Evolutionary conservation across 176 grass and related monocot species (phyloP).

Genomic region (Oryza meridionalis): DNA sequence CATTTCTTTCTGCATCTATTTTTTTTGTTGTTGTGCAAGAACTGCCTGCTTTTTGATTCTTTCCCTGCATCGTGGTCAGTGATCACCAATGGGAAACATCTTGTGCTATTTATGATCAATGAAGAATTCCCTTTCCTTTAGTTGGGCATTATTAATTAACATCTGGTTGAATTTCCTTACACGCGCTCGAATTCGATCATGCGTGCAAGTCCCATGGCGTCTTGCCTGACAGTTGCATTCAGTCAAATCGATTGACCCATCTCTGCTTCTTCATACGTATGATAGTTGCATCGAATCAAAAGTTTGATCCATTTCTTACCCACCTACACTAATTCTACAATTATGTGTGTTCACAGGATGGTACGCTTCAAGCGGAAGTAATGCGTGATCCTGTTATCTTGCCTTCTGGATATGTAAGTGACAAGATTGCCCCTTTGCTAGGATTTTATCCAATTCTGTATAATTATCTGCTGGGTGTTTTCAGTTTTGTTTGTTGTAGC

Average conservation of each 20-base stretch:
- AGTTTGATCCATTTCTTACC: not conserved
- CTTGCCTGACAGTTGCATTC: conserved; percentile 14
- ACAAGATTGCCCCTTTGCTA: not conserved
- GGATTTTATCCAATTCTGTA: too few species aligned
- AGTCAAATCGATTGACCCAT: conserved; percentile 2
- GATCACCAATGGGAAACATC: not conserved
- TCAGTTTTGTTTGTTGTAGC: conserved; percentile 9
- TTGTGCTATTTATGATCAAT: not conserved
- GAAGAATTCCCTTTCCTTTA: not conserved
- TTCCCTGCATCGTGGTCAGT: conserved; percentile 12
- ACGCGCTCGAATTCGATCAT: not conserved
- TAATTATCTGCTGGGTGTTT: not conserved
- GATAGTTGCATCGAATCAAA: conserved; percentile 18
- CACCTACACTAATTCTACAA: conserved; percentile 19
- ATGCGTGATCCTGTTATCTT: conserved; percentile 50
- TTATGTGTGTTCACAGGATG: conserved; percentile 39
- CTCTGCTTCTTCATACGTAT: not conserved
- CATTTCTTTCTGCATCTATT: not conserved
- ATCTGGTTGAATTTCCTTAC: not conserved
- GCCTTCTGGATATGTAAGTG: conserved; percentile 55
- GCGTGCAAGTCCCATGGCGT: not conserved
- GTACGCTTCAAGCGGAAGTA: conserved; percentile 4
- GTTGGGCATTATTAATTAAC: conserved; percentile 28
- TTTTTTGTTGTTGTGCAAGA: conserved; percentile 27
- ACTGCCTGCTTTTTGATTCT: conserved; percentile 5